Conservation (phyloP, 2,329 filamentous ascomycete genomes). For the Bretziella fagacearum region DNA sequence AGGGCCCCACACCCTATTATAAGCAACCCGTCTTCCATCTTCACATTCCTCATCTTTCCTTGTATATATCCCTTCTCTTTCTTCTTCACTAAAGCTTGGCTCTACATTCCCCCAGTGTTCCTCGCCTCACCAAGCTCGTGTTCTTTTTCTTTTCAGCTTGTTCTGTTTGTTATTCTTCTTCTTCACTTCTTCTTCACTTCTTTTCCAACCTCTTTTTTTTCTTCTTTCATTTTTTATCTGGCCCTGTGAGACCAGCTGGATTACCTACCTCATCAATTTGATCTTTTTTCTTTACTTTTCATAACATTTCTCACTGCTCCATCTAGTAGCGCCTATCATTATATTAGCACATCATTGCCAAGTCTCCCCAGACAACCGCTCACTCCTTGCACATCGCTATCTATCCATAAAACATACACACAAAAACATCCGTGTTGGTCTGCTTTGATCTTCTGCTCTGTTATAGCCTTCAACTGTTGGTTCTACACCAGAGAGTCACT, state of each 20-base stretch:
- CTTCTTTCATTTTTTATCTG: constrained; percentile 11
- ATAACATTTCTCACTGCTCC: no score
- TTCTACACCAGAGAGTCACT: no score
- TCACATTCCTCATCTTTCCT: constrained; percentile 3
- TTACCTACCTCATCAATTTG: no score
- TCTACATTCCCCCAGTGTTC: constrained; percentile 5
- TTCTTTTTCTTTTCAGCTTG: constrained; percentile 5
- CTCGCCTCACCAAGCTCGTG: background rate
- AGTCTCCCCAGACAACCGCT: no score
- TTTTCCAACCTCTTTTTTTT: constrained; percentile 9
- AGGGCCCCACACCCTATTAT: constrained; percentile 7
- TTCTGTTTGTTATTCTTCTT: constrained; percentile 4
- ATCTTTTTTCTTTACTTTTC: no score
- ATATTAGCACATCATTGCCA: no score
- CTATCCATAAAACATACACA: no score
- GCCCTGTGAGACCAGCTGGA: constrained; percentile 5
- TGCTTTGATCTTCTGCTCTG: no score
- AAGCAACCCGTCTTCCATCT: constrained; percentile 3
- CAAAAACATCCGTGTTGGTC: no score
- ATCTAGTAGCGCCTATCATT: no score
- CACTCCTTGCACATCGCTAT: no score
- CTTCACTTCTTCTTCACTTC: constrained; percentile 4
- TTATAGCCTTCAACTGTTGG: no score
- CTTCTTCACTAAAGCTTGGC: constrained; percentile 10
- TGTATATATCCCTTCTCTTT: constrained; percentile 12